A percentile compares a stretch with the other conserved stretches of the same genome.
Evolutionary conservation across 179 eudicot species (phyloP).

Genomic region (Vitellaria paradoxa): DNA sequence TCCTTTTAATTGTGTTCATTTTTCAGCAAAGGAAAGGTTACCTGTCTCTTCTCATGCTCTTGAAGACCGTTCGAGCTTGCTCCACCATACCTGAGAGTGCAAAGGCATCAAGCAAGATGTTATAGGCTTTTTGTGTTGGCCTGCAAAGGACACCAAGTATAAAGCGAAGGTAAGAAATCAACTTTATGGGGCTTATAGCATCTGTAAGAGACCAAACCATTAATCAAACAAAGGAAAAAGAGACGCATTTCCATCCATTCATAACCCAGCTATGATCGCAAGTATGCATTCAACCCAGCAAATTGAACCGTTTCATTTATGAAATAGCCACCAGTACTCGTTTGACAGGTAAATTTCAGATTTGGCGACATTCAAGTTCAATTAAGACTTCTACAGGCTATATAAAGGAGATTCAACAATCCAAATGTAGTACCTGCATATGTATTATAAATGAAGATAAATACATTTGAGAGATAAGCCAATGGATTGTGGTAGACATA

Average conservation of each 20-base stretch:
- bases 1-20: not conserved
- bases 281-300: not conserved
- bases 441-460: not conserved
- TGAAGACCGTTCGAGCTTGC: conserved; percentile 80
- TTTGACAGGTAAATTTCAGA: not conserved
- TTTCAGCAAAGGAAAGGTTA: conserved; percentile 16
- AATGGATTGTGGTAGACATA: conserved; percentile 7
- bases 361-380: not conserved
- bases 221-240: not conserved
- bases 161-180: conserved; percentile 4
- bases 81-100: conserved; percentile 98
- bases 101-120: conserved; percentile 93
- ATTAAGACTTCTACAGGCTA: not conserved
- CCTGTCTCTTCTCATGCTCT: conserved; percentile 98
- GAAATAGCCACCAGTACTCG: not conserved
- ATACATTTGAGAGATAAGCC: not conserved
- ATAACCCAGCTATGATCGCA: not conserved
- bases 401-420: not conserved
- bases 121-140: conserved; percentile 90
- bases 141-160: conserved; percentile 36
- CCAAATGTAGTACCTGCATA: not conserved
- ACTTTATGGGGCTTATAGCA: not conserved
- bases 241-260: not conserved
- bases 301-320: not conserved
- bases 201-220: not conserved